phyloP scores from a whole-genome alignment of 345 rosid species.

The Eucalyptus tenuipes region DNA sequence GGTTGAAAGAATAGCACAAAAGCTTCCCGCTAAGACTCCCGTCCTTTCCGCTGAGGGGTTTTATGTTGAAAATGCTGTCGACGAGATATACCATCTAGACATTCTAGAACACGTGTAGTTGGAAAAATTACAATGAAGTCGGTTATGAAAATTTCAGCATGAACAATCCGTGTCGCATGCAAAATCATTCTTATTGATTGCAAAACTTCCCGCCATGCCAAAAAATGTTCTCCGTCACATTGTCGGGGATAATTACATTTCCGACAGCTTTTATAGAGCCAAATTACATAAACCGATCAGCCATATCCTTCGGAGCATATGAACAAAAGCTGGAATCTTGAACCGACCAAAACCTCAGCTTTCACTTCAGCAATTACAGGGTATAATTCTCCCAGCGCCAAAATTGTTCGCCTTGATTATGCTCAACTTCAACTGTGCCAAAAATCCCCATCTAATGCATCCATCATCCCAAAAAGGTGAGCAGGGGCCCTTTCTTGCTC shows the following conservation, averaged over 20 bases:
- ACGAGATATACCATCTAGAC: background rate
- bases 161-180: background rate
- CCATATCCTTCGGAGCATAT: background rate
- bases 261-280: background rate
- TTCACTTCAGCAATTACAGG: background rate
- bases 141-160: background rate
- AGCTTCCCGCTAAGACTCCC: background rate
- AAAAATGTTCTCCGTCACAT: background rate
- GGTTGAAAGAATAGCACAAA: background rate
- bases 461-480: background rate
- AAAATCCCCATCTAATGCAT: background rate
- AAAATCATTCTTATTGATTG: background rate
- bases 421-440: background rate
- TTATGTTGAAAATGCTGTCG: background rate
- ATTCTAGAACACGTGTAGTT: rapidly evolving
- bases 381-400: background rate
- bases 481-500: background rate
- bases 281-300: background rate
- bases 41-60: background rate
- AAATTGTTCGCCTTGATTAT: background rate
- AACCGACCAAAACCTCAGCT: background rate
- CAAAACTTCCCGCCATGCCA: background rate
- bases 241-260: background rate
- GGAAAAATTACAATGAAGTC: background rate
- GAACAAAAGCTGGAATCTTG: background rate